phyloP scores from a whole-genome alignment of 495 filamentous ascomycete genomes.

The Neurospora cerealis region DNA sequence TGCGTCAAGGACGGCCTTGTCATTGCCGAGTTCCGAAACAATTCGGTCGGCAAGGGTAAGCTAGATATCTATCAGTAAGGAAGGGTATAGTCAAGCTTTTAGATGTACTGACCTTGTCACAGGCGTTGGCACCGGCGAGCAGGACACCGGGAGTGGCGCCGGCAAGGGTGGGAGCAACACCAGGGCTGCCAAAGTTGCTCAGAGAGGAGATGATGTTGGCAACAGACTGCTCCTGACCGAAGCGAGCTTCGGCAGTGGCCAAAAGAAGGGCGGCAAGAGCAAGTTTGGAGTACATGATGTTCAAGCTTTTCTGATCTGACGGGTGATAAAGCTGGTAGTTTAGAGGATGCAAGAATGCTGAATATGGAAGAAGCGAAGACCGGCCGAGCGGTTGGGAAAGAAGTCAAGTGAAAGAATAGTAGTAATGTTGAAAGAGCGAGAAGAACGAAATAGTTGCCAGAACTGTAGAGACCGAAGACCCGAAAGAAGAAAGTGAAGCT shows the following conservation, averaged over 20 bases:
- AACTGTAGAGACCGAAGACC: slow-evolving; percentile 31
- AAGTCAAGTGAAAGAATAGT: not conserved
- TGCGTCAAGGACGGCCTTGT: slow-evolving; percentile 41
- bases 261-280: slow-evolving; percentile 30
- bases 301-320: slow-evolving; percentile 6
- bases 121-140: slow-evolving; percentile 47
- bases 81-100: not conserved
- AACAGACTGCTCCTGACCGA: slow-evolving; percentile 43
- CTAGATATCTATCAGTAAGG: slow-evolving; percentile 18
- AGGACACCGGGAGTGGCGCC: slow-evolving; percentile 42
- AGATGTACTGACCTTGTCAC: slow-evolving; percentile 35
- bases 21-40: slow-evolving; percentile 42
- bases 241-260: slow-evolving; percentile 43
- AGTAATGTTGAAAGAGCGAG: slow-evolving; percentile 30
- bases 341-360: slow-evolving; percentile 13
- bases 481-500: slow-evolving; percentile 19
- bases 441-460: slow-evolving; percentile 38
- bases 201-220: slow-evolving; percentile 34
- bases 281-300: slow-evolving; percentile 38
- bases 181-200: slow-evolving; percentile 37
- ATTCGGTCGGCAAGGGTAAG: slow-evolving; percentile 50
- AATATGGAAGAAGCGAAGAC: slow-evolving; percentile 23
- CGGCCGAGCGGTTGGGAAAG: slow-evolving; percentile 27
- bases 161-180: slow-evolving; percentile 44
- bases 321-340: slow-evolving; percentile 7